A percentile compares a stretch with the other conserved stretches of the same genome.
Evolutionary conservation across 495 filamentous ascomycete genomes (phyloP).

Genomic region (Xylona heveae): DNA sequence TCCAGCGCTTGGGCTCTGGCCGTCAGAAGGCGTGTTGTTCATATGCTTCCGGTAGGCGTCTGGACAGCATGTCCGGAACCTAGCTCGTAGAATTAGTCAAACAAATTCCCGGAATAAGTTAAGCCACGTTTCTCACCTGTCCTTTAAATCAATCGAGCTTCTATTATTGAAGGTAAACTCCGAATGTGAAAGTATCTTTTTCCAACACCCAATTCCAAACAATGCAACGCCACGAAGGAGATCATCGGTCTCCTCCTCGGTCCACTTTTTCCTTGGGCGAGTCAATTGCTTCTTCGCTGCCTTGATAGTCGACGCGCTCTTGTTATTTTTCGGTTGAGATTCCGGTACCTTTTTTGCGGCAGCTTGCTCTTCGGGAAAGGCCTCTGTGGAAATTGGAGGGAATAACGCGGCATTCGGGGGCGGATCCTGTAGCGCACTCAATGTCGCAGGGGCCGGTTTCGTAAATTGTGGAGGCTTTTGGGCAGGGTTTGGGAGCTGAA

Average conservation of each 20-base stretch:
- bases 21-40: conserved; percentile 3
- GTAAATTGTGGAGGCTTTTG: neutral
- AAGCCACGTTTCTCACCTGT: conserved; percentile 27
- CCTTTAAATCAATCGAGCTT: conserved; percentile 66
- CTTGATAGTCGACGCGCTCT: neutral
- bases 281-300: neutral
- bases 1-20: conserved; percentile 2
- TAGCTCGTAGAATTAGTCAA: conserved; percentile 3
- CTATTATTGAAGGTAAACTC: conserved; percentile 56
- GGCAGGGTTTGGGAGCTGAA: neutral
- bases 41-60: conserved; percentile 11
- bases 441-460: neutral
- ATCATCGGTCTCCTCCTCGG: conserved; percentile 61
- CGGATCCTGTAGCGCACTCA: neutral
- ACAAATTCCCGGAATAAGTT: conserved; percentile 2
- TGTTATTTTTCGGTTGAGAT: neutral
- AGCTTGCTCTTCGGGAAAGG: neutral
- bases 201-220: conserved; percentile 79
- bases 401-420: neutral
- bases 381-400: neutral
- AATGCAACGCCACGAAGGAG: conserved; percentile 56
- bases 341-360: neutral
- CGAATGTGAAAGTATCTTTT: conserved; percentile 53
- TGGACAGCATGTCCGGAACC: conserved; percentile 59
- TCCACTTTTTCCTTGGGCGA: conserved; percentile 33